Conservation (phyloP, 768 basidiomycete species). For the Boletellus ananas region DNA sequence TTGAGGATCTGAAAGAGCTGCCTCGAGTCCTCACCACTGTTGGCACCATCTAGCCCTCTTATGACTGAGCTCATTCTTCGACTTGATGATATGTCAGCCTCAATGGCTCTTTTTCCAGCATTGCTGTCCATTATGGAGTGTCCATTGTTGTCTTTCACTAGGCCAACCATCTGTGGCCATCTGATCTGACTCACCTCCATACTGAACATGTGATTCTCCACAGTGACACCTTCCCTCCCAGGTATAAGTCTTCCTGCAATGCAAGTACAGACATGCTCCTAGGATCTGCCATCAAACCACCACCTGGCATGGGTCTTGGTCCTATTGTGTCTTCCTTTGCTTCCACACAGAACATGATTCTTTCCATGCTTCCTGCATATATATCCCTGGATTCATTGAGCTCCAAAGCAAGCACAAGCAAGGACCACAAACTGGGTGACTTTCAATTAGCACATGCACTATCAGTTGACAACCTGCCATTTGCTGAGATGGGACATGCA, state of each 20-base stretch:
- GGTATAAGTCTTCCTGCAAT: constrained; percentile 1
- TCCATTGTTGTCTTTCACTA: constrained; percentile 76
- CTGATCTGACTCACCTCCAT: constrained; percentile 88
- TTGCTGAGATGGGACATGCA: constrained; percentile 9
- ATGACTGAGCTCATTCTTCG: background rate
- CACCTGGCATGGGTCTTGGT: constrained; percentile 4
- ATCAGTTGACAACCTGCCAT: background rate
- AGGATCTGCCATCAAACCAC: background rate
- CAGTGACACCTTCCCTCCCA: constrained; percentile 5
- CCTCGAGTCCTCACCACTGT: no score
- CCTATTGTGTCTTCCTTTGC: constrained; percentile 16
- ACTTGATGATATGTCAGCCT: constrained; percentile 50
- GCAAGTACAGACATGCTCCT: background rate
- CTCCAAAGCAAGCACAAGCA: constrained; percentile 25
- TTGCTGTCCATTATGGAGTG: constrained; percentile 88
- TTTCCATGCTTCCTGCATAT: constrained; percentile 25
- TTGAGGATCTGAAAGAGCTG: no score
- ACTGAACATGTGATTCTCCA: constrained; percentile 74
- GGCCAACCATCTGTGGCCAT: constrained; percentile 91
- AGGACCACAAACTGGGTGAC: constrained; percentile 28
- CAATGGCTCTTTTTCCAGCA: constrained; percentile 78
- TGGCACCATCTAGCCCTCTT: background rate
- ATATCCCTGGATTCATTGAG: constrained; percentile 30
- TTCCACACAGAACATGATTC: constrained; percentile 18
- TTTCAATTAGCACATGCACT: constrained; percentile 1